A percentile compares a stretch with the other conserved stretches of the same genome.
Evolutionary conservation across 495 filamentous ascomycete genomes (phyloP).

Genomic region (Tuber indicum): DNA sequence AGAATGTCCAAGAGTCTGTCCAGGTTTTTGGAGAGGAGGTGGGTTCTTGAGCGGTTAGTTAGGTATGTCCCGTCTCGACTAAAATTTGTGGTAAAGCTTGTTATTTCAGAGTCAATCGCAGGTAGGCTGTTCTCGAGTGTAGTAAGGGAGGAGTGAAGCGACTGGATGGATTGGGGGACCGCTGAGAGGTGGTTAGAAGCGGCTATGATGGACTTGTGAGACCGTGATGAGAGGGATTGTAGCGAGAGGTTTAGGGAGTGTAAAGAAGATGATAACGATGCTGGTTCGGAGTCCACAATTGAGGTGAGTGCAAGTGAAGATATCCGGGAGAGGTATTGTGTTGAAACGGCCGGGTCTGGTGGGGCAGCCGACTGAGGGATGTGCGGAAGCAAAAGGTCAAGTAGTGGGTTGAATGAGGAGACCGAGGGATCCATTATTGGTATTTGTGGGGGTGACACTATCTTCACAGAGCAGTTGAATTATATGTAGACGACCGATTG

Average conservation of each 20-base stretch:
- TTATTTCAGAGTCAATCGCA: slow-evolving; percentile 67
- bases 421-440: not conserved
- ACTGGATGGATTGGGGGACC: slow-evolving; percentile 59
- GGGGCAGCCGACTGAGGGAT: slow-evolving; percentile 46
- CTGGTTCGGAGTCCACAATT: slow-evolving; percentile 66
- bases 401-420: slow-evolving; percentile 55
- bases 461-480: not conserved
- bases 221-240: slow-evolving; percentile 82
- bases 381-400: slow-evolving; percentile 64
- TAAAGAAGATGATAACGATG: slow-evolving; percentile 69
- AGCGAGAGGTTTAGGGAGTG: slow-evolving; percentile 80
- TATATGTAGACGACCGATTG: not conserved
- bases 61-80: slow-evolving; percentile 53
- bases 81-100: slow-evolving; percentile 76
- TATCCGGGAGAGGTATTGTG: slow-evolving; percentile 67
- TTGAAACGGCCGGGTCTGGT: slow-evolving; percentile 46
- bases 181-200: slow-evolving; percentile 71
- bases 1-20: slow-evolving; percentile 86
- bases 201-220: slow-evolving; percentile 77
- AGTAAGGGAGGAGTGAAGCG: slow-evolving; percentile 57
- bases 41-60: slow-evolving; percentile 67
- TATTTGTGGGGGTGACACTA: not conserved
- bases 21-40: slow-evolving; percentile 81
- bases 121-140: slow-evolving; percentile 67
- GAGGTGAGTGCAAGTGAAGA: slow-evolving; percentile 71